A percentile compares a stretch with the other conserved stretches of the same genome.
These are phyloP conservation scores for Smittium culicis DNA, from an alignment of 371 early-diverging fungal species.

Conservation along the genomic window DNA sequence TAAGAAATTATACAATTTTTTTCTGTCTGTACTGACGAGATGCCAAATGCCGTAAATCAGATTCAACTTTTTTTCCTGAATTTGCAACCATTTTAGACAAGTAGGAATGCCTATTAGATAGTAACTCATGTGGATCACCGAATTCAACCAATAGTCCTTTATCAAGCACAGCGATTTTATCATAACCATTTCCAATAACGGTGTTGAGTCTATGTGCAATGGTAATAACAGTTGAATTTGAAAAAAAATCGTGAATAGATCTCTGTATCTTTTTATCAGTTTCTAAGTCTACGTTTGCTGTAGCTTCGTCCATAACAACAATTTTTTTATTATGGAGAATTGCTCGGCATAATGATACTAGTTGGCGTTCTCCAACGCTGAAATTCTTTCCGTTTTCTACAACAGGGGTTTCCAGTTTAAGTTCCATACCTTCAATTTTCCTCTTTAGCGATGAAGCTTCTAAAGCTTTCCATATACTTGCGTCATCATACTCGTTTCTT, in stretches of 20 bases:
- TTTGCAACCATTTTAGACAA: slow-evolving; percentile 2
- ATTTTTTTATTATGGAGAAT: slow-evolving; percentile 40
- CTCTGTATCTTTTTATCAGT: slow-evolving; percentile 41
- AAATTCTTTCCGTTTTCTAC: slow-evolving; percentile 39
- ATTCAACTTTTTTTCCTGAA: slow-evolving; percentile 38
- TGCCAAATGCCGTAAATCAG: slow-evolving; percentile 43
- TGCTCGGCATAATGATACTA: slow-evolving; percentile 30
- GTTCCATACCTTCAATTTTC: slow-evolving; percentile 14
- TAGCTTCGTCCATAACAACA: slow-evolving; percentile 46
- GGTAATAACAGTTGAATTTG: slow-evolving; percentile 43
- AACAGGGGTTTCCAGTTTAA: slow-evolving; percentile 26
- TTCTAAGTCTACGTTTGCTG: slow-evolving; percentile 43
- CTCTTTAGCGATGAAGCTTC: slow-evolving; percentile 29
- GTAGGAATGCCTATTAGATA: neutral
- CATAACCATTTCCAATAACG: slow-evolving; percentile 60
- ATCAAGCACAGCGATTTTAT: slow-evolving; percentile 58
- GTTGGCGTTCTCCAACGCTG: slow-evolving; percentile 44
- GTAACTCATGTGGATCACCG: slow-evolving; percentile 15
- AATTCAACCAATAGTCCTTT: slow-evolving; percentile 17
- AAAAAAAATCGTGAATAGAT: slow-evolving; percentile 54
- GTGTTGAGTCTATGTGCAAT: slow-evolving; percentile 70
- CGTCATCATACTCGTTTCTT: slow-evolving; percentile 34
- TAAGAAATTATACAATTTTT: too few species aligned
- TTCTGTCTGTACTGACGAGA: slow-evolving; percentile 24
- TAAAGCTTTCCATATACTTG: slow-evolving; percentile 36